Conservation (phyloP, 495 filamentous ascomycete species). For the Penicillium verhagenii region DNA sequence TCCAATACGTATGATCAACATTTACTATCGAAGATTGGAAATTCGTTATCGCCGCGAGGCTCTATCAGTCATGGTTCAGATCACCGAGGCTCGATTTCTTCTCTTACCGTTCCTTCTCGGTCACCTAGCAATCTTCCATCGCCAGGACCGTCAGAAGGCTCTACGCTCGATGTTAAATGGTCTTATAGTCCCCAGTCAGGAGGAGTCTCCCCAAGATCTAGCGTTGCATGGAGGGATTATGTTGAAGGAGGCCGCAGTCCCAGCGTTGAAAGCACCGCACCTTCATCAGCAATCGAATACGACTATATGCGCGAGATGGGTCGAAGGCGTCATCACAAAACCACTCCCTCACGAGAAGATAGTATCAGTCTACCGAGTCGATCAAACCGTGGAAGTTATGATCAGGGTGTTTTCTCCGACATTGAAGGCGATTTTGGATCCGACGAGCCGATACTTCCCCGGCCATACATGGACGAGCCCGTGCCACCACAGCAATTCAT, state of each 20-base stretch:
- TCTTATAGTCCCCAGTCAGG: conserved; percentile 44
- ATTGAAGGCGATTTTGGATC: conserved; percentile 63
- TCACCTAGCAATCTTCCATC: conserved; percentile 44
- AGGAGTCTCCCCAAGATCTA: conserved; percentile 47
- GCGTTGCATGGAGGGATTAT: conserved; percentile 41
- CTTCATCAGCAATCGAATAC: conserved; percentile 44
- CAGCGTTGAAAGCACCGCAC: conserved; percentile 48
- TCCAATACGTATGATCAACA: conserved; percentile 77
- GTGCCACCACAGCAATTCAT: conserved; percentile 51
- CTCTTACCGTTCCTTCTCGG: conserved; percentile 46
- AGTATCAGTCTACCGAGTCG: conserved; percentile 46
- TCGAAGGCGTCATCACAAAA: conserved; percentile 36
- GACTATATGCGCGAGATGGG: conserved; percentile 38
- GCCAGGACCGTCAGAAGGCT: conserved; percentile 43
- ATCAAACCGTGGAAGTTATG: conserved; percentile 61
- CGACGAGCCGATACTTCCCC: conserved; percentile 57
- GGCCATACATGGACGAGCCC: conserved; percentile 52
- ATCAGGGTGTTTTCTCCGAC: conserved; percentile 61
- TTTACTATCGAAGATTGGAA: conserved; percentile 72
- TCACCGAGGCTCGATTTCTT: conserved; percentile 48
- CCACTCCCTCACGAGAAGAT: conserved; percentile 50
- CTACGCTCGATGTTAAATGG: conserved; percentile 43
- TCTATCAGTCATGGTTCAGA: conserved; percentile 54
- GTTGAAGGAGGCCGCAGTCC: conserved; percentile 48
- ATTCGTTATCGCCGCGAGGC: conserved; percentile 57